Evolutionary conservation across 305 asterid species (phyloP).

Genomic region (Coffea humblotiana): DNA sequence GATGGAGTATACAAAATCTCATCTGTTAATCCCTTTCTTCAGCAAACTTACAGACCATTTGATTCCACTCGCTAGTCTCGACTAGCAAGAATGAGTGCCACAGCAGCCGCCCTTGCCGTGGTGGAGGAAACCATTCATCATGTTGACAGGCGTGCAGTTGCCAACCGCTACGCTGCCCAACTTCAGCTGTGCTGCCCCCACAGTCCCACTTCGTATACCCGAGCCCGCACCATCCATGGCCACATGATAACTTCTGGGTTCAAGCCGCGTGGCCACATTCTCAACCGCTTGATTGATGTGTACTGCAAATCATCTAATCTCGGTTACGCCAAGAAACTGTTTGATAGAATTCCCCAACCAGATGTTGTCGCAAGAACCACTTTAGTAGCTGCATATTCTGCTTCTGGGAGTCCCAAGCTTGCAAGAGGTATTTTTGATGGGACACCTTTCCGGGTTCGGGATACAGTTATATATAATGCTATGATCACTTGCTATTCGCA

Average conservation of each 20-base stretch:
- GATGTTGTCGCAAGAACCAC: conserved; percentile 79
- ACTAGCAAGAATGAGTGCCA: conserved; percentile 14
- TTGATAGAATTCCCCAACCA: conserved; percentile 74
- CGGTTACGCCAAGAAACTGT: conserved; percentile 60
- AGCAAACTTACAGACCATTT: neutral
- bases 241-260: conserved; percentile 74
- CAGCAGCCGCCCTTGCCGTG: conserved; percentile 2
- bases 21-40: neutral
- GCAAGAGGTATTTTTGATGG: conserved; percentile 56
- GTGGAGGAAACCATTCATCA: neutral
- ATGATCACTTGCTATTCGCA: conserved; percentile 81
- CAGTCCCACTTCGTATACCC: conserved; percentile 38
- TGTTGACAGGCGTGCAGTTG: conserved; percentile 29
- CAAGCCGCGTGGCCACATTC: conserved; percentile 59
- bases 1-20: neutral
- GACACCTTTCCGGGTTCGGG: conserved; percentile 60
- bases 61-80: neutral
- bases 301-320: conserved; percentile 61
- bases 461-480: conserved; percentile 67
- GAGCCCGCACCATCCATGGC: conserved; percentile 57
- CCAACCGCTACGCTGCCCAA: conserved; percentile 55
- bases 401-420: conserved; percentile 52
- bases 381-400: conserved; percentile 63
- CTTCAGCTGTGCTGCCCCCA: conserved; percentile 60
- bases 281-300: conserved; percentile 59